phyloP scores from a whole-genome alignment of 1,139 yeast genomes.

The Blastobotrys aristatus region DNA sequence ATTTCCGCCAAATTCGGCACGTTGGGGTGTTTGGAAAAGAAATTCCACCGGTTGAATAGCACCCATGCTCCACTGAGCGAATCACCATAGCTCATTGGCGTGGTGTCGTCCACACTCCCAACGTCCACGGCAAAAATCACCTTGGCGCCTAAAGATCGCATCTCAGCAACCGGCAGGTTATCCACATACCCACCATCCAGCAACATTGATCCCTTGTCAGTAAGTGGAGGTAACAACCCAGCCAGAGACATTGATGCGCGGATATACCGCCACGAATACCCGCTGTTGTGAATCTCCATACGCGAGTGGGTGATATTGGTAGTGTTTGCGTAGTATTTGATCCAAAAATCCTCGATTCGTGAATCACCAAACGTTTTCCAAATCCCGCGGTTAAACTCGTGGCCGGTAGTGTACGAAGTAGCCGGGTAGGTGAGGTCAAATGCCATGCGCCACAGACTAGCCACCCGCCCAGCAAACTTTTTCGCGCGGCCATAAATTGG shows the following conservation, averaged over 20 bases:
- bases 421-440: conserved; percentile 89
- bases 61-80: conserved; percentile 93
- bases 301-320: conserved; percentile 95
- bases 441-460: conserved; percentile 80
- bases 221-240: conserved; percentile 82
- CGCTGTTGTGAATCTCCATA: conserved; percentile 89
- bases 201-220: conserved; percentile 81
- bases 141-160: conserved; percentile 79
- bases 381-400: conserved; percentile 91
- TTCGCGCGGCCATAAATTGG: conserved; percentile 89
- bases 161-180: conserved; percentile 85
- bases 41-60: conserved; percentile 79
- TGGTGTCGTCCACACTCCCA: conserved; percentile 88
- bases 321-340: conserved; percentile 79
- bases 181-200: conserved; percentile 96
- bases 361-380: conserved; percentile 94
- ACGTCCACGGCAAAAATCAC: conserved; percentile 94
- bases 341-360: conserved; percentile 95
- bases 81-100: conserved; percentile 91
- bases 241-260: conserved; percentile 97
- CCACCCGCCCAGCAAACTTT: conserved; percentile 74
- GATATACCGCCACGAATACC: conserved; percentile 93
- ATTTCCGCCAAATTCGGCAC: conserved; percentile 95
- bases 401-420: conserved; percentile 93
- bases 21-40: conserved; percentile 80